phyloP scores from a whole-genome alignment of 495 filamentous ascomycete genomes.

The Emericellopsis terricola region DNA sequence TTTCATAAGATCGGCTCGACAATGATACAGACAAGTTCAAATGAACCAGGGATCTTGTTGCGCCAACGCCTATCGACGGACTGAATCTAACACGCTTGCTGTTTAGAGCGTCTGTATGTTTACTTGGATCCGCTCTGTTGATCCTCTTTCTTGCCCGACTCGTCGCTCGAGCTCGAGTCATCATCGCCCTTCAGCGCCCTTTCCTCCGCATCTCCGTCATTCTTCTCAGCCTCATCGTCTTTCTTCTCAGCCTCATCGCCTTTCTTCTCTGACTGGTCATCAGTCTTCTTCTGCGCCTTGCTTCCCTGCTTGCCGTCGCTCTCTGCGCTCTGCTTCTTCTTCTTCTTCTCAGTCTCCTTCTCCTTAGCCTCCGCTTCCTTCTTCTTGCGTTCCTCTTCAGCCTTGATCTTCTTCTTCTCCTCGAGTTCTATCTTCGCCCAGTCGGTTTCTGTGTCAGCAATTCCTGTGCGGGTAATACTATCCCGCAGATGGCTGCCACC shows the following conservation, averaged over 20 bases:
- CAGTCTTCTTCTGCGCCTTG: conserved; percentile 2
- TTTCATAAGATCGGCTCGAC: too few species aligned
- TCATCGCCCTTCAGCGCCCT: conserved; percentile 3
- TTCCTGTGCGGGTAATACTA: conserved; percentile 33
- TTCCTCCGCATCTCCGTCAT: conserved; percentile 5
- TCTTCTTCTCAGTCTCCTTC: conserved; percentile 9
- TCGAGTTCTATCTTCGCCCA: conserved; percentile 16
- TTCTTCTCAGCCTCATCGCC: conserved; percentile 3
- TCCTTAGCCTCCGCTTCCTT: conserved; percentile 9
- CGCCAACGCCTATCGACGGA: too few species aligned
- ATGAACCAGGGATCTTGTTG: too few species aligned
- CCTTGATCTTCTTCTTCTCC: conserved; percentile 15
- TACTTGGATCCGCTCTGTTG: too few species aligned
- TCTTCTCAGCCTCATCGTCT: conserved; percentile 2
- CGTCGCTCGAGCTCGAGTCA: conserved; percentile 3
- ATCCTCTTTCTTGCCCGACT: conserved; percentile 4
- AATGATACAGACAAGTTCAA: too few species aligned
- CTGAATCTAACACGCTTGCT: too few species aligned
- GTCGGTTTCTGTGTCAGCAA: conserved; percentile 19
- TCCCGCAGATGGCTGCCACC: conserved; percentile 47
- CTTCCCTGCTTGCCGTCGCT: too few species aligned
- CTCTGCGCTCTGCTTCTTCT: conserved; percentile 7
- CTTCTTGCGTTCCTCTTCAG: conserved; percentile 17
- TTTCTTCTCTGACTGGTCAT: neutral
- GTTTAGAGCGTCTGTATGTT: too few species aligned